These are phyloP conservation scores for Neonectria hederae DNA, from an alignment of 2,329 filamentous ascomycete species.

Conservation along the genomic window DNA sequence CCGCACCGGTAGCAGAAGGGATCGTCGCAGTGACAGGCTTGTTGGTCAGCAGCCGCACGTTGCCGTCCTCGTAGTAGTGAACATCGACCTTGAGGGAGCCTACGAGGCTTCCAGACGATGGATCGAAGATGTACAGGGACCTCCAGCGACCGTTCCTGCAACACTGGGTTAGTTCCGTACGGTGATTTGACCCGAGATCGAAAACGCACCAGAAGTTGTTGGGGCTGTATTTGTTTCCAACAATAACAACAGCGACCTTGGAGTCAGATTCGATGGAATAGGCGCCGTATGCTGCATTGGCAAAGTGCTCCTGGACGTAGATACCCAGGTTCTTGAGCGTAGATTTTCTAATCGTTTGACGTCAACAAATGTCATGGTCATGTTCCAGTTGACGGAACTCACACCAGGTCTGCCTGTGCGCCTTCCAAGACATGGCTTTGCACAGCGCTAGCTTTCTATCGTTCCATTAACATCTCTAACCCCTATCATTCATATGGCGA, in stretches of 20 bases:
- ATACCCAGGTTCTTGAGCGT: constrained; percentile 78
- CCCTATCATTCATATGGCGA: neutral
- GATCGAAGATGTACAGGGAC: constrained; percentile 82
- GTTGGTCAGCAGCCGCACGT: constrained; percentile 90
- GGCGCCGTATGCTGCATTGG: constrained; percentile 80
- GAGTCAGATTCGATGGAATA: constrained; percentile 82
- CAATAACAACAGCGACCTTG: constrained; percentile 81
- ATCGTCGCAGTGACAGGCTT: constrained; percentile 75
- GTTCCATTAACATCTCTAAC: constrained; percentile 25
- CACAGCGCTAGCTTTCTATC: constrained; percentile 80
- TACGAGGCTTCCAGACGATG: constrained; percentile 72
- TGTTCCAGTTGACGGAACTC: constrained; percentile 49
- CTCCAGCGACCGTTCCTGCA: constrained; percentile 94
- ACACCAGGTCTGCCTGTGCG: constrained; percentile 82
- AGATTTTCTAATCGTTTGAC: constrained; percentile 70
- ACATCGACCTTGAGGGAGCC: constrained; percentile 93
- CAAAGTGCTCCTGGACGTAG: constrained; percentile 90
- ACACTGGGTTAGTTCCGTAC: constrained; percentile 30
- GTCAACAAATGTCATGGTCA: constrained; percentile 25
- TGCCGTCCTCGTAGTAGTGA: constrained; percentile 99
- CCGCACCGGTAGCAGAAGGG: constrained; percentile 70
- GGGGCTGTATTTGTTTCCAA: constrained; percentile 96
- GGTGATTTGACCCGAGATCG: neutral
- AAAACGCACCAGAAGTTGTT: constrained; percentile 88
- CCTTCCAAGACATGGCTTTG: constrained; percentile 85